Percentiles rank a stretch among this genome's conserved stretches.
These are phyloP conservation scores for Solanum infundibuliforme DNA, from an alignment of 257 asterid species.

Conservation along the genomic window DNA sequence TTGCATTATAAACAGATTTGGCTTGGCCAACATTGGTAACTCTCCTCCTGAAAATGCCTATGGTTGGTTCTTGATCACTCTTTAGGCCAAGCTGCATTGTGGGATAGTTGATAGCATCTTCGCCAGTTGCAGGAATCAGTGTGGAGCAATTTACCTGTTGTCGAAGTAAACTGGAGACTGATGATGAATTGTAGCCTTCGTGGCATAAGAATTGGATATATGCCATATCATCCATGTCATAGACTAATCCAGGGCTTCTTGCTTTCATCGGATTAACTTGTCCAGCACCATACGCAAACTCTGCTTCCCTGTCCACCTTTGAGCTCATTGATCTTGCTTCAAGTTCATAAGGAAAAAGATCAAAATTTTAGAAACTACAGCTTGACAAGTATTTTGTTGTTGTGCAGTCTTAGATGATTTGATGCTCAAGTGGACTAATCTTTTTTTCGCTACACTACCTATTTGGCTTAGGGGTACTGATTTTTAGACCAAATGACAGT, in stretches of 20 bases:
- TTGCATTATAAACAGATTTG: slow-evolving; percentile 45
- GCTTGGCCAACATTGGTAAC: slow-evolving; percentile 70
- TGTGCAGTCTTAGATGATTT: background rate
- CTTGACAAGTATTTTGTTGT: background rate
- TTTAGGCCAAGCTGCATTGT: slow-evolving; percentile 61
- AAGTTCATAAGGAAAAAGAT: background rate
- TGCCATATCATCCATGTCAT: slow-evolving; percentile 64
- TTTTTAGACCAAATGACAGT: background rate
- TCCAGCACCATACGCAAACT: slow-evolving; percentile 85
- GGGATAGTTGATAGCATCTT: slow-evolving; percentile 87
- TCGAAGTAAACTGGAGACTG: slow-evolving; percentile 33
- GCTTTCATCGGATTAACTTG: slow-evolving; percentile 66
- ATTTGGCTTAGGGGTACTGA: background rate
- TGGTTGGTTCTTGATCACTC: slow-evolving; percentile 36
- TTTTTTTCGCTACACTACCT: background rate
- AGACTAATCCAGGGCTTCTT: slow-evolving; percentile 66
- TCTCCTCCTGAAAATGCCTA: slow-evolving; percentile 50
- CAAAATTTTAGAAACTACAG: background rate
- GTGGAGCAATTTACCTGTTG: slow-evolving; percentile 49
- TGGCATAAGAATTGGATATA: slow-evolving; percentile 73
- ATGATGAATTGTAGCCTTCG: slow-evolving; percentile 56
- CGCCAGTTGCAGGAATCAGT: slow-evolving; percentile 49
- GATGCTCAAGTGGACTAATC: background rate
- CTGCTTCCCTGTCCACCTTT: slow-evolving; percentile 48
- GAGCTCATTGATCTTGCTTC: slow-evolving; percentile 67